Conservation (phyloP, 768 basidiomycete genomes). For the Russula ochroleuca region DNA sequence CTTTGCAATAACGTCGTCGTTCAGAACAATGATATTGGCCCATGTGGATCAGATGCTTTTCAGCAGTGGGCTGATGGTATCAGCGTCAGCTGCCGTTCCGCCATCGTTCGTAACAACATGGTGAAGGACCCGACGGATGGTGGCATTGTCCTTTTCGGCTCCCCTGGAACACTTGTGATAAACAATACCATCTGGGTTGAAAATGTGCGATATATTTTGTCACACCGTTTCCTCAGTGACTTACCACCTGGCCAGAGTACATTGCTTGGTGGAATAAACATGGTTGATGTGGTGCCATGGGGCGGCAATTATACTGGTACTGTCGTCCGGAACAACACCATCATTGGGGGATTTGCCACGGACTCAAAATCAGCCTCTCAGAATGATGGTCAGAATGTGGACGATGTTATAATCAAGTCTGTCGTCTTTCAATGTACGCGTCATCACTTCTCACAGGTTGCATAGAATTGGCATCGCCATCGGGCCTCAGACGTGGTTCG, state of each 20-base stretch:
- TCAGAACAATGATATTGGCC: slow-evolving; percentile 81
- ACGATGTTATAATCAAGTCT: slow-evolving; percentile 68
- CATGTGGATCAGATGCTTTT: slow-evolving; percentile 60
- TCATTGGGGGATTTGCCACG: slow-evolving; percentile 66
- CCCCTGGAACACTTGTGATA: slow-evolving; percentile 65
- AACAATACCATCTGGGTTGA: slow-evolving; percentile 75
- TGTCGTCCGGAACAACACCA: slow-evolving; percentile 60
- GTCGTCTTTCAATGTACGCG: slow-evolving; percentile 29
- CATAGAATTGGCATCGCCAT: slow-evolving; percentile 74
- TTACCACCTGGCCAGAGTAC: slow-evolving; percentile 46
- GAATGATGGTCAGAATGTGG: slow-evolving; percentile 50
- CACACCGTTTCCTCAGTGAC: not conserved
- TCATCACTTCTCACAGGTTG: slow-evolving; percentile 9
- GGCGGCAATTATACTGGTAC: slow-evolving; percentile 61
- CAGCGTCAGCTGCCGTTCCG: slow-evolving; percentile 63
- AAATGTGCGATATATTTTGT: slow-evolving; percentile 43
- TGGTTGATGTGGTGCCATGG: slow-evolving; percentile 70
- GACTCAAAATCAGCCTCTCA: slow-evolving; percentile 39
- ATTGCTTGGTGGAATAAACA: slow-evolving; percentile 69
- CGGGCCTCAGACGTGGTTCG: slow-evolving; percentile 78
- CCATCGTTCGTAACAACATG: slow-evolving; percentile 61
- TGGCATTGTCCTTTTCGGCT: slow-evolving; percentile 72
- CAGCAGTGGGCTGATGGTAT: slow-evolving; percentile 83
- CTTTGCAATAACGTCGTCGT: slow-evolving; percentile 60
- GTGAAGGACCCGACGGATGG: slow-evolving; percentile 73